Evolutionary conservation across 306 rosid species (phyloP), one percentile per base, ranked within the genome.

Genomic region (Pterocarpus macrocarpus): DNA sequence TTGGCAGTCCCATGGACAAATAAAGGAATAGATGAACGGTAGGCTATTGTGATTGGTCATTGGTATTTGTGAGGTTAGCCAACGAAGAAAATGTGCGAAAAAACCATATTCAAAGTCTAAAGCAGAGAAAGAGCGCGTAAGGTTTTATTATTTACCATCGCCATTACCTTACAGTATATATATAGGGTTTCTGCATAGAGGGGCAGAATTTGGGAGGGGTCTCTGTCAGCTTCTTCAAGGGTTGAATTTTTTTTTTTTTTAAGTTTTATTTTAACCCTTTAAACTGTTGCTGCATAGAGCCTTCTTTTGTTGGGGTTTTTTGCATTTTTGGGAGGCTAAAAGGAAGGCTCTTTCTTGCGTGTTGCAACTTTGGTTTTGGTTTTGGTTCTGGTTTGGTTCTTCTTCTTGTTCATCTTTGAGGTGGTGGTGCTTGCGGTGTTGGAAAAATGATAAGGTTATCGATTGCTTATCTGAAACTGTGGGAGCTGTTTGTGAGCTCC

Each of bases 401-500:
- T 59, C n/a, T 28, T 78, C 52, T 62, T 72, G 78, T 11, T 65
- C 15, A 9, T 47, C 53, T 11, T 47, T 9, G 53, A 47, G 53
- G 53, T 5, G 3, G 41, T 38, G 47, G 47, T 43, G n/a, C 1
- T 47, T 10, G 9, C 10, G 61, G 61, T 30, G 8, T 57, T 71
- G 76, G 44, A 70, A 30, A 57, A 82, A 95, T 93, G 99, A 61
- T 90, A 2, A 81, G 97, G 50, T 80, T 91, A 38, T 90, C 97
- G 94, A 61, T 92, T 9, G 17, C 61, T 13, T 86, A 47, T 2
- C 76, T 96, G 80, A 92, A 88, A 81, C 71, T 93, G 35, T 59
- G 86, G 50, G 98, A 96, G 85, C 87, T 96, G 3, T 83, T 92
- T 71, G 88, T 93, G 75, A 93, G 94, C 77, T 61, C 90, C 5